These are phyloP conservation scores for Hamigera avellanea DNA, from an alignment of 495 filamentous ascomycete species.

Conservation along the genomic window DNA sequence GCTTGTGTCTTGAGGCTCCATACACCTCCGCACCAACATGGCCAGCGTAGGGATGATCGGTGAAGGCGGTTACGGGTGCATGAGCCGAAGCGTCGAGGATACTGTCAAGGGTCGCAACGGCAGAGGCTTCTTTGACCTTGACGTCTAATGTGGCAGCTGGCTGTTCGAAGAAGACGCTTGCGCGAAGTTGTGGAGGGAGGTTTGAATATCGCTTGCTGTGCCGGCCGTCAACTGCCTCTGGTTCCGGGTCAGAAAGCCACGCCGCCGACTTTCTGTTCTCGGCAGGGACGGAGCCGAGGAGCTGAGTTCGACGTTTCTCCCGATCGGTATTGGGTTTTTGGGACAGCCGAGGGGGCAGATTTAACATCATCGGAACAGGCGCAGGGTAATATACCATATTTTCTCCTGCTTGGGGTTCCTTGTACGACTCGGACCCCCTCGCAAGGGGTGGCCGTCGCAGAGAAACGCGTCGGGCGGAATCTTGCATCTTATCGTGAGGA, in stretches of 20 bases:
- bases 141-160: slow-evolving; percentile 48
- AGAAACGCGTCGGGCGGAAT: slow-evolving; percentile 22
- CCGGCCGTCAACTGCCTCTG: slow-evolving; percentile 7
- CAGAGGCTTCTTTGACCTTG: slow-evolving; percentile 66
- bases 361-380: slow-evolving; percentile 85
- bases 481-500: slow-evolving; percentile 25
- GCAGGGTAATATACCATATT: slow-evolving; percentile 93
- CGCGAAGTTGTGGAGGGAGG: slow-evolving; percentile 80
- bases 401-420: slow-evolving; percentile 53
- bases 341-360: slow-evolving; percentile 79
- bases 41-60: slow-evolving; percentile 80
- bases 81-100: slow-evolving; percentile 89
- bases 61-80: slow-evolving; percentile 91
- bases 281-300: slow-evolving; percentile 37
- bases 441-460: slow-evolving; percentile 30
- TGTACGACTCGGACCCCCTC: slow-evolving; percentile 45
- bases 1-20: slow-evolving; percentile 26
- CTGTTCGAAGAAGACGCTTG: slow-evolving; percentile 80
- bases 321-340: slow-evolving; percentile 52
- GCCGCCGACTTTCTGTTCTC: slow-evolving; percentile 35
- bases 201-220: slow-evolving; percentile 29
- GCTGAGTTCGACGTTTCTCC: slow-evolving; percentile 57
- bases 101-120: slow-evolving; percentile 80
- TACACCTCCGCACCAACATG: slow-evolving; percentile 57
- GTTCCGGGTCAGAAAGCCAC: slow-evolving; percentile 20